Evolutionary conservation across 371 early-diverging fungal genomes (phyloP).

Genomic region (Coemansia sp.): DNA sequence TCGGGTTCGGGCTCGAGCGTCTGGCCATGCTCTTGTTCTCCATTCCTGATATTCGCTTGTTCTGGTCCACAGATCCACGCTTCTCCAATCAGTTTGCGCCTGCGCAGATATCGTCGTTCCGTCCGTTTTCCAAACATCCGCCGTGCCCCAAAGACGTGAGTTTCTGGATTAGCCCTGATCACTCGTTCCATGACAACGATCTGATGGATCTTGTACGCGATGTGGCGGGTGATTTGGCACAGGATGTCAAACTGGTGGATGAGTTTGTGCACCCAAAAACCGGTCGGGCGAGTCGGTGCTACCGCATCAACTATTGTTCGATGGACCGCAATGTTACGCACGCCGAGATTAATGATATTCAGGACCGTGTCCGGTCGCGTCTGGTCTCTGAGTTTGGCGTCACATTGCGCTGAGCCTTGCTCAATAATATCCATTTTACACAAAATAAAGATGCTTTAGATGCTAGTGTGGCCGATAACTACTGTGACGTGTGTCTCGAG

Average conservation of each 20-base stretch:
- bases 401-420: constrained; percentile 64
- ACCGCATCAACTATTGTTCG: constrained; percentile 89
- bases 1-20: constrained; percentile 95
- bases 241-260: constrained; percentile 88
- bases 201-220: constrained; percentile 91
- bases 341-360: constrained; percentile 88
- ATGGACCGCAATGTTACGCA: constrained; percentile 92
- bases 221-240: constrained; percentile 89
- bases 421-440: neutral
- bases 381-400: constrained; percentile 69
- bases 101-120: constrained; percentile 54
- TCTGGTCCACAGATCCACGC: constrained; percentile 91
- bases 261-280: constrained; percentile 85
- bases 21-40: constrained; percentile 94
- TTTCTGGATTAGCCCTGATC: constrained; percentile 73
- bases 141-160: constrained; percentile 90
- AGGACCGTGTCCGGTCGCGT: constrained; percentile 71
- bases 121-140: constrained; percentile 49
- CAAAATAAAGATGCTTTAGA: neutral
- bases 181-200: constrained; percentile 83
- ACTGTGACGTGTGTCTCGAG: neutral
- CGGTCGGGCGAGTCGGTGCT: constrained; percentile 77
- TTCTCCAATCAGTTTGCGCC: constrained; percentile 84
- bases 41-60: constrained; percentile 95
- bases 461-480: neutral